Conservation (phyloP, 257 asterid genomes). For the Oldenlandia corymbosa region DNA sequence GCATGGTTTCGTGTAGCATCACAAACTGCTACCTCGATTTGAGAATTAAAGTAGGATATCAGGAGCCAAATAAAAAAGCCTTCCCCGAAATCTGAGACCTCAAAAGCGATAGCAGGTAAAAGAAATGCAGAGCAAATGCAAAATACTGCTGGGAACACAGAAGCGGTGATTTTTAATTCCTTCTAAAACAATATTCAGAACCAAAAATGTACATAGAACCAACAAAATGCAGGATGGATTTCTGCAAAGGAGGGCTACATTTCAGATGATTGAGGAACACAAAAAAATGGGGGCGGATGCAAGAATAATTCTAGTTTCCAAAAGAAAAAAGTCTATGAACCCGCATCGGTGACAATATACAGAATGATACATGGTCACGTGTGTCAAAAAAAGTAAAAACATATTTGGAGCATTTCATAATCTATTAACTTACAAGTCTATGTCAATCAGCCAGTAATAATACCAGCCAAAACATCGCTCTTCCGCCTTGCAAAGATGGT, state of each 20-base stretch:
- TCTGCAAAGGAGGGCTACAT: not conserved
- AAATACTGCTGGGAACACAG: too few relatives aligned
- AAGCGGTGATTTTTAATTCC: too few relatives aligned
- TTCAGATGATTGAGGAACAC: not conserved
- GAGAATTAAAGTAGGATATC: too few relatives aligned
- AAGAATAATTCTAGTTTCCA: not conserved
- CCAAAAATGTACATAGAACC: too few relatives aligned
- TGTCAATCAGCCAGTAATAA: slow-evolving; percentile 51
- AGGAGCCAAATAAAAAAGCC: too few relatives aligned
- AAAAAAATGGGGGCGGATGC: not conserved
- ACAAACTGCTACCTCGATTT: too few relatives aligned
- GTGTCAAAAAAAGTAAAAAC: slow-evolving; percentile 16
- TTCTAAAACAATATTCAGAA: too few relatives aligned
- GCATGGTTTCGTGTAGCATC: too few relatives aligned
- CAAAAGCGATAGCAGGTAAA: too few relatives aligned
- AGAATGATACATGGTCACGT: slow-evolving; percentile 42
- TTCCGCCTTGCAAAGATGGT: slow-evolving; percentile 88
- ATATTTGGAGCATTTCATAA: slow-evolving; percentile 5
- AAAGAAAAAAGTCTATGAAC: slow-evolving; percentile 21
- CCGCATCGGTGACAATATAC: slow-evolving; percentile 40
- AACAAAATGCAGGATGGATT: not conserved
- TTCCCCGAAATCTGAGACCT: too few relatives aligned
- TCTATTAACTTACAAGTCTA: slow-evolving; percentile 29
- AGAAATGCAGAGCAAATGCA: not conserved
- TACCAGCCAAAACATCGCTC: slow-evolving; percentile 96